A percentile compares a stretch with the other conserved stretches of the same genome.
Evolutionary conservation across 2,329 filamentous ascomycete species (phyloP).

Genomic region (Penicillium fuscoglaucum): DNA sequence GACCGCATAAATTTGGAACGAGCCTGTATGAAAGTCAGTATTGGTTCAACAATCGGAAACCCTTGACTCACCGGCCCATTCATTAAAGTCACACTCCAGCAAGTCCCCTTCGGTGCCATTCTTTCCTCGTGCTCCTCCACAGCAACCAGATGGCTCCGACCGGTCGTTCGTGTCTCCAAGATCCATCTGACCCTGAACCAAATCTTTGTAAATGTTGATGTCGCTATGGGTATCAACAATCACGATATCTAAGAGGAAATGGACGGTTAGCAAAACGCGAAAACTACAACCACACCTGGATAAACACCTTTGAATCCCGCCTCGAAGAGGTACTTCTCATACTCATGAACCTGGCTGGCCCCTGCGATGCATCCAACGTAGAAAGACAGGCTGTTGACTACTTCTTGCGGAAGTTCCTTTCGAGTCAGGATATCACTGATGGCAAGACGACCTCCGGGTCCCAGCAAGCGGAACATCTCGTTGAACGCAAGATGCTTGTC

Average conservation of each 20-base stretch:
- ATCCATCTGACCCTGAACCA: too few relatives aligned
- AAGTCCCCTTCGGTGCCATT: too few relatives aligned
- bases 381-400: constrained; percentile 53
- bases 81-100: too few relatives aligned
- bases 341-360: constrained; percentile 54
- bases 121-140: too few relatives aligned
- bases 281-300: not conserved
- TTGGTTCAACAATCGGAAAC: too few relatives aligned
- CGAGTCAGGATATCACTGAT: constrained; percentile 61
- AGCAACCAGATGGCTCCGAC: too few relatives aligned
- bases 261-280: not conserved
- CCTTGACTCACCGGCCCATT: too few relatives aligned
- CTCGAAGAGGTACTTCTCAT: constrained; percentile 52
- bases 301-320: constrained; percentile 53
- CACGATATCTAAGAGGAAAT: not conserved
- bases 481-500: constrained; percentile 58
- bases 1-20: too few relatives aligned
- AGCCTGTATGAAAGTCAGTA: too few relatives aligned
- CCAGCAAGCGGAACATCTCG: constrained; percentile 61
- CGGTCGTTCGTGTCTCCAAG: too few relatives aligned
- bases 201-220: too few relatives aligned
- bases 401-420: constrained; percentile 49
- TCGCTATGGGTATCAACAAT: not conserved
- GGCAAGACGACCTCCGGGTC: constrained; percentile 58
- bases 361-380: constrained; percentile 64